Conservation (phyloP, 2,329 filamentous ascomycete species). For the Dichotomopilus funicola region DNA sequence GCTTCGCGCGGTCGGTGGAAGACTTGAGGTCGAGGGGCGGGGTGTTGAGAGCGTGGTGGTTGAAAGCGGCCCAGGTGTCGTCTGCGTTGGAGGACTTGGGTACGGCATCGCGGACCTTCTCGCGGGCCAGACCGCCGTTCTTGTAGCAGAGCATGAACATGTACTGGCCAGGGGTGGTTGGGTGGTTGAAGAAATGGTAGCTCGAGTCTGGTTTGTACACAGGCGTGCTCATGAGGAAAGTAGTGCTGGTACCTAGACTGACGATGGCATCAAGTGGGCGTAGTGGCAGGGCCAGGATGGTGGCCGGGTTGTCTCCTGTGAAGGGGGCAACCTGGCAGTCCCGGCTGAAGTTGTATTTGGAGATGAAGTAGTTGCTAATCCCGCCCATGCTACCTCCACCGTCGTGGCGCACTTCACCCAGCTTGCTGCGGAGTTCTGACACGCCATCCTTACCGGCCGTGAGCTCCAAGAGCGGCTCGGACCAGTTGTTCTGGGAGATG, state of each 20-base stretch:
- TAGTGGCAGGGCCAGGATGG: constrained; percentile 84
- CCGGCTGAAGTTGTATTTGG: constrained; percentile 67
- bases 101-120: constrained; percentile 78
- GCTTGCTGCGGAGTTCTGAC: constrained; percentile 61
- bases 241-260: constrained; percentile 88
- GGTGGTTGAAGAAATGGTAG: constrained; percentile 98
- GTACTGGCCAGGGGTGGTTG: constrained; percentile 81
- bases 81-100: constrained; percentile 51
- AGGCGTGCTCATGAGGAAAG: constrained; percentile 96
- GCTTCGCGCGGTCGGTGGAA: constrained; percentile 57
- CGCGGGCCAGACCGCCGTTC: constrained; percentile 89
- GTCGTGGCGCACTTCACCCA: constrained; percentile 73
- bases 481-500: constrained; percentile 67
- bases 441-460: constrained; percentile 59
- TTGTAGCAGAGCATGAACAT: constrained; percentile 99
- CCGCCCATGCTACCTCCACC: constrained; percentile 72
- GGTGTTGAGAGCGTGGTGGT: constrained; percentile 61
- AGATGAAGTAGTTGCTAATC: constrained; percentile 72
- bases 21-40: constrained; percentile 60
- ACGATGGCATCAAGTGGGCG: constrained; percentile 88
- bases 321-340: constrained; percentile 77
- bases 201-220: constrained; percentile 81
- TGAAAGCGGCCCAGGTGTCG: constrained; percentile 73
- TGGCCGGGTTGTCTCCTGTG: constrained; percentile 93
- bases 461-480: constrained; percentile 66